These are phyloP conservation scores for Tetracentron sinense DNA, from an alignment of 164 flowering plant species.

Conservation along the genomic window DNA sequence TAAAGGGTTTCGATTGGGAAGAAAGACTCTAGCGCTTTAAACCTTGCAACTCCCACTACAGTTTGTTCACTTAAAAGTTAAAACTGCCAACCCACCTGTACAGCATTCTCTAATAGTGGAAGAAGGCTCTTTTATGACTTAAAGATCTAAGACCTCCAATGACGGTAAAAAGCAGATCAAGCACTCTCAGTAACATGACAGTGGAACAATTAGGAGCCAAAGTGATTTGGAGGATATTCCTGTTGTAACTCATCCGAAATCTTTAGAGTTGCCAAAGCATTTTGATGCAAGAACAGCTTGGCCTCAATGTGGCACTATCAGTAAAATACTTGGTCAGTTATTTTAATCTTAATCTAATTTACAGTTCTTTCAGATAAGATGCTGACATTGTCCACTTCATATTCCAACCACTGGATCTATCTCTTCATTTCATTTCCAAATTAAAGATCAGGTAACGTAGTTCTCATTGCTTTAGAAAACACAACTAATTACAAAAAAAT, in stretches of 20 bases:
- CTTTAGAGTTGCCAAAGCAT: conserved; percentile 56
- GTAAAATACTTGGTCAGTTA: conserved; percentile 70
- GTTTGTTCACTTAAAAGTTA: no score
- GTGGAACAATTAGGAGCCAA: no score
- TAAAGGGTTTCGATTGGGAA: no score
- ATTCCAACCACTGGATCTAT: conserved; percentile 15
- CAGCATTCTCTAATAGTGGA: no score
- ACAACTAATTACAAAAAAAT: background rate
- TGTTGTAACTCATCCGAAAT: conserved; percentile 45
- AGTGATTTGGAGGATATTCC: conserved; percentile 36
- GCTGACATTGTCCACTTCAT: conserved; percentile 24
- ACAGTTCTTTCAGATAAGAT: background rate
- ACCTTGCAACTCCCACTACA: no score
- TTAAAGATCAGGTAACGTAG: conserved; percentile 64
- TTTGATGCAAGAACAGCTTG: conserved; percentile 90
- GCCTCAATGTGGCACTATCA: conserved; percentile 75
- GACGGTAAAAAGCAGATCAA: no score
- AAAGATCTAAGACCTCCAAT: no score
- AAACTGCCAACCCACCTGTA: no score
- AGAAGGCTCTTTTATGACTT: no score
- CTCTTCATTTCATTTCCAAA: conserved; percentile 7
- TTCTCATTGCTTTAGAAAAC: background rate
- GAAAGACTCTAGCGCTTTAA: no score
- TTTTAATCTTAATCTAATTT: conserved; percentile 5
- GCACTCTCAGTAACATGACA: no score